Evolutionary conservation across 129 eudicot genomes (phyloP).

Genomic region (Arctium lappa): DNA sequence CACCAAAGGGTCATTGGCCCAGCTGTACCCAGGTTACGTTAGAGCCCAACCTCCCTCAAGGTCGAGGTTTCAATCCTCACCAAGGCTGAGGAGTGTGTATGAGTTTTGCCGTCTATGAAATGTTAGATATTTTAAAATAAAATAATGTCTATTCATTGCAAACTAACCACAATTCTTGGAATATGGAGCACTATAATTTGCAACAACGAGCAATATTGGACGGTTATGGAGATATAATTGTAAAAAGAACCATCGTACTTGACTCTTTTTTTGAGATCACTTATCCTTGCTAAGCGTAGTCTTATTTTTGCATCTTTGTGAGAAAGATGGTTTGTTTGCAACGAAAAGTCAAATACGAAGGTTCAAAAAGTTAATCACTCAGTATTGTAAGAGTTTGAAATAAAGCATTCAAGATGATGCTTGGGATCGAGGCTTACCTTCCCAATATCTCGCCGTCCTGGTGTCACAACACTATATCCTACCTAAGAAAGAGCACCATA

Average conservation of each 20-base stretch:
- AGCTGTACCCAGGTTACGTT: background rate
- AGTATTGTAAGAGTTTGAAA: background rate
- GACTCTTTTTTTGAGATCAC: too few relatives aligned
- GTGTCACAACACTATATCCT: conserved; percentile 79
- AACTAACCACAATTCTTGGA: background rate
- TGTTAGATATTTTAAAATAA: background rate
- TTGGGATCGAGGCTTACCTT: conserved; percentile 39
- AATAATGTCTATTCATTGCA: background rate
- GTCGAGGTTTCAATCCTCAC: background rate
- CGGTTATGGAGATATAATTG: background rate
- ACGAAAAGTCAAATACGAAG: background rate
- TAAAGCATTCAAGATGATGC: background rate
- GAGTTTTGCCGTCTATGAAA: background rate
- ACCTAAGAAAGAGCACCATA: conserved; percentile 47
- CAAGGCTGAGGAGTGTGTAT: background rate
- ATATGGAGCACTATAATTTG: background rate
- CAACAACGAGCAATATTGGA: background rate
- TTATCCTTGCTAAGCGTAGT: background rate
- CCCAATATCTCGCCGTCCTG: conserved; percentile 52
- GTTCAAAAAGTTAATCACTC: background rate
- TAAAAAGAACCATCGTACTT: background rate
- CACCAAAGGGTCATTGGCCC: background rate
- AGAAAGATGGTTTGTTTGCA: background rate
- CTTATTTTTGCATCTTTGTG: background rate
- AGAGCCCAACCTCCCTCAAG: background rate